Conservation (phyloP, 2,329 filamentous ascomycete genomes). For the Apiospora phragmitis region DNA sequence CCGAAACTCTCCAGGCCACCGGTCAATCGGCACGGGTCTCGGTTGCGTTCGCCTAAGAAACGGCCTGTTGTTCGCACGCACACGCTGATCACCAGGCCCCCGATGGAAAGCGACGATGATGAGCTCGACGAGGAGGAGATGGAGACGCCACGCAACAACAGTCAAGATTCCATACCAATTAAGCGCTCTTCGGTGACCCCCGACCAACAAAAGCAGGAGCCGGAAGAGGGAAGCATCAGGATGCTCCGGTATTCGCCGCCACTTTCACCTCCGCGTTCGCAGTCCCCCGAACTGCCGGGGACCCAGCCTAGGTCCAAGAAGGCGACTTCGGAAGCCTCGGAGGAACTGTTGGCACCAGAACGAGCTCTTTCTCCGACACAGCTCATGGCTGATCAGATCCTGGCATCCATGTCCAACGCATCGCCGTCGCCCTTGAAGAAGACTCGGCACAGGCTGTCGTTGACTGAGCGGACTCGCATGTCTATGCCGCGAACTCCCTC, state of each 20-base stretch:
- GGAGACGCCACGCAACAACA: neutral
- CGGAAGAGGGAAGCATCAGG: neutral
- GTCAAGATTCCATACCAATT: neutral
- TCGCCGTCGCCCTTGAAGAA: slow-evolving; percentile 61
- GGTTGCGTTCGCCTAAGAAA: neutral
- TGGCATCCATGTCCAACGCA: slow-evolving; percentile 53
- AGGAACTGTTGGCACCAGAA: slow-evolving; percentile 18
- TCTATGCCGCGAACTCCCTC: slow-evolving; percentile 65
- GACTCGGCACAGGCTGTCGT: slow-evolving; percentile 57
- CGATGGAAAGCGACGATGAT: neutral
- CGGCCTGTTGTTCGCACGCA: slow-evolving; percentile 7
- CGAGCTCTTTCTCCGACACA: slow-evolving; percentile 44
- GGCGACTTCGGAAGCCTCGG: slow-evolving; percentile 10
- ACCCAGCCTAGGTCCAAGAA: slow-evolving; percentile 8
- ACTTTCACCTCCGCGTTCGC: neutral
- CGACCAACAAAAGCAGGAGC: neutral
- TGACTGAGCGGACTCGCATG: slow-evolving; percentile 77
- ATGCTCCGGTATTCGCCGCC: neutral
- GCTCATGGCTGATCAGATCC: slow-evolving; percentile 55
- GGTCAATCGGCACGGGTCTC: neutral
- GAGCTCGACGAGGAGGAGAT: neutral
- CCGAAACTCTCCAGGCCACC: neutral
- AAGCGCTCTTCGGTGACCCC: neutral
- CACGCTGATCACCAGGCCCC: neutral
- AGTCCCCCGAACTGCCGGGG: neutral